A percentile compares a stretch with the other conserved stretches of the same genome.
These are phyloP conservation scores for Leptographium flavum DNA, from an alignment of 2,329 filamentous ascomycete genomes.

Conservation along the genomic window DNA sequence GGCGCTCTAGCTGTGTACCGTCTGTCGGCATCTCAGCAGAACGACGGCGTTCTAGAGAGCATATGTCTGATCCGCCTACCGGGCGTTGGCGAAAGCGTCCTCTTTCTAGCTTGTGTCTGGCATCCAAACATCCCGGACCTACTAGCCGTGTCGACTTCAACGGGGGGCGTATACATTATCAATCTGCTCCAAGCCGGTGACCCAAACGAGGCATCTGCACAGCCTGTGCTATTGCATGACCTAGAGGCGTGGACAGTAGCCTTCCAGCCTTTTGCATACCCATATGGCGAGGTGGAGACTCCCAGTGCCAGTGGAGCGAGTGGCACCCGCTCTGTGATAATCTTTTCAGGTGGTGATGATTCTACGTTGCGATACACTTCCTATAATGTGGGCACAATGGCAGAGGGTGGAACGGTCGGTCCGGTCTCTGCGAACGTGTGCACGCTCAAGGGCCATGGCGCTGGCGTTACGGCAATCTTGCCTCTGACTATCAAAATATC, in stretches of 20 bases:
- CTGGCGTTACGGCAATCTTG: conserved; percentile 78
- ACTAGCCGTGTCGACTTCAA: conserved; percentile 58
- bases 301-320: background rate
- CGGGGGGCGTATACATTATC: conserved; percentile 47
- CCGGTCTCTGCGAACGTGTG: conserved; percentile 10
- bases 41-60: conserved; percentile 21
- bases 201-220: conserved; percentile 18
- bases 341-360: conserved; percentile 68
- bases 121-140: conserved; percentile 40
- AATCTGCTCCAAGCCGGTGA: conserved; percentile 27
- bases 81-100: conserved; percentile 37
- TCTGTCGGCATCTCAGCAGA: conserved; percentile 25
- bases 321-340: conserved; percentile 17
- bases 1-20: conserved; percentile 53
- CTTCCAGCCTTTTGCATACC: conserved; percentile 27
- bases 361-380: conserved; percentile 38
- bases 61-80: conserved; percentile 30
- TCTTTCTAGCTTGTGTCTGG: conserved; percentile 65
- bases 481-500: conserved; percentile 37
- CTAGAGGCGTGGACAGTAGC: conserved; percentile 65
- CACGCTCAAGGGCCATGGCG: conserved; percentile 38
- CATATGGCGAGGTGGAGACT: background rate
- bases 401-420: no score
- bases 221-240: conserved; percentile 31
- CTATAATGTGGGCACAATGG: background rate